These are phyloP conservation scores for Podospora pseudoanserina DNA, from an alignment of 495 filamentous ascomycete species.

Conservation along the genomic window DNA sequence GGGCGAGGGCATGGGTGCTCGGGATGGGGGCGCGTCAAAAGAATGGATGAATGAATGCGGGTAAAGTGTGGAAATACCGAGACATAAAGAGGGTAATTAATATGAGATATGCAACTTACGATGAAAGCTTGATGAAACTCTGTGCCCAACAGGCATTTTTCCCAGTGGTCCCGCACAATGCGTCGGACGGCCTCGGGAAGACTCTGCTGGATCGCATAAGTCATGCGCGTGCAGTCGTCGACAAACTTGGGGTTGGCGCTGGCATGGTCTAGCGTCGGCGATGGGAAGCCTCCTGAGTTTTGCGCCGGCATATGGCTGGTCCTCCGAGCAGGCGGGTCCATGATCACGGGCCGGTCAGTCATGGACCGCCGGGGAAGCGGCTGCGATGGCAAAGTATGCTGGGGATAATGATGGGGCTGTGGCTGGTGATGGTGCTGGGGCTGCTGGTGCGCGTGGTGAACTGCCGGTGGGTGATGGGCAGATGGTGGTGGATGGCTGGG, in stretches of 20 bases:
- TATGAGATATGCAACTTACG: conserved; percentile 34
- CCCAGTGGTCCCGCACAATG: conserved; percentile 46
- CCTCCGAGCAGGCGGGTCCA: conserved; percentile 38
- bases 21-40: not conserved
- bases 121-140: conserved; percentile 50
- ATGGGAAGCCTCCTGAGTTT: conserved; percentile 35
- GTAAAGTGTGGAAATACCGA: conserved; percentile 1
- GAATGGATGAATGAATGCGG: not conserved
- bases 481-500: not conserved
- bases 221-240: conserved; percentile 42
- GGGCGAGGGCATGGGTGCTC: not conserved
- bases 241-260: conserved; percentile 36
- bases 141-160: conserved; percentile 48
- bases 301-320: conserved; percentile 16
- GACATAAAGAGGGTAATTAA: not conserved
- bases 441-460: not conserved
- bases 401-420: not conserved
- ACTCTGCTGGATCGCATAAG: conserved; percentile 40
- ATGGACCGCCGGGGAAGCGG: not conserved
- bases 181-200: conserved; percentile 43
- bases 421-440: not conserved
- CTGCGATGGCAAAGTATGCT: conserved; percentile 5
- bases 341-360: conserved; percentile 36
- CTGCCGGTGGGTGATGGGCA: conserved; percentile 4
- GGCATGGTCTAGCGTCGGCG: conserved; percentile 37